Base-by-base conservation (phyloP, 176 grass and related monocot species). In the Rhynchospora tenuis region DNA sequence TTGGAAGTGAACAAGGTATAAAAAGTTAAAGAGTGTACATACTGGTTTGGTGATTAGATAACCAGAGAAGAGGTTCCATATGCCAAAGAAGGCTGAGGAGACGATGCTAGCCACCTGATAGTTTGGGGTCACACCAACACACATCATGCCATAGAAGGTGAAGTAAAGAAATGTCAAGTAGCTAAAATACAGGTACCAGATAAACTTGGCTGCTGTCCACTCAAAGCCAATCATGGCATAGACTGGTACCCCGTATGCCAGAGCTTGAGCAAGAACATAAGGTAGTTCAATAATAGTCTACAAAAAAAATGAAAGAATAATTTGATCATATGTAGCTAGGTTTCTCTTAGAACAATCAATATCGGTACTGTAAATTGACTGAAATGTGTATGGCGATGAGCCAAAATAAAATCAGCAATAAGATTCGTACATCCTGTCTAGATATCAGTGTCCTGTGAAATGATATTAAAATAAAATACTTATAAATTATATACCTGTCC, bases 121-220 rank as follows among this genome's bases (percentile, higher is more conserved):
- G 77, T 88, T 97, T 5, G 95, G 89, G 38, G 92, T 97, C 73
- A 97, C 12, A n/a, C 90, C 95, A 0, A 97, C 92, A 6, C 83
- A 82, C 95, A 97, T 92, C 95, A 94, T 97, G 64, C 95, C 95
- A 2, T 97, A 97, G 83, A 91, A 97, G 55, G 92, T 97, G 95
- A 94, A 97, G 71, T 97, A 94, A 48, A 97, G 92, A 2, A 97
- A 80, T 19, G 92, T 94, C 85, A 94, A 97, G 73, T 92, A 94
- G 80, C 80, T 86, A 84, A 97, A 97, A 85, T 88, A 97, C 14
- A 97, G 51, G 73, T 92, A 94, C 95, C 95, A 94, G 10, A 94
- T 94, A 62, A 97, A 97, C 51, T 98, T 94, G 19, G 86, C 78
- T 9, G 19, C 92, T 0, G 89, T 91, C 95, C 95, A 98, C 47